Percentiles rank a stretch among this genome's conserved stretches.
Conservation (phyloP, 768 basidiomycete genomes). For the Hemileccinum impolitum region DNA sequence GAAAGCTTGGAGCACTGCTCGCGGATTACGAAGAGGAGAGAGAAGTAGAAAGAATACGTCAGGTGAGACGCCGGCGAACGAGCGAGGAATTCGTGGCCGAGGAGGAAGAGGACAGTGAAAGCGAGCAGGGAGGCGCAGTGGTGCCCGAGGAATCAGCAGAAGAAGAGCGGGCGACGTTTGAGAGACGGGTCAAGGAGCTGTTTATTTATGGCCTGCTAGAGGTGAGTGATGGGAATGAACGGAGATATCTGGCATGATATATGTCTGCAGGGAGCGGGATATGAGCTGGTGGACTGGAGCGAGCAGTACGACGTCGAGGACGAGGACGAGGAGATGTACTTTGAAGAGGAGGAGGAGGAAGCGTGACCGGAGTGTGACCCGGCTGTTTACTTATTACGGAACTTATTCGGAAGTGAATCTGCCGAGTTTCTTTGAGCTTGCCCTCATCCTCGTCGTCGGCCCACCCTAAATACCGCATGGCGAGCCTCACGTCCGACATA, state of each 20-base stretch:
- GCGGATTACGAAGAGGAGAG: constrained; percentile 78
- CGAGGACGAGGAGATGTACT: constrained; percentile 73
- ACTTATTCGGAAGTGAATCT: constrained; percentile 13
- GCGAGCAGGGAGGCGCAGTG: constrained; percentile 27
- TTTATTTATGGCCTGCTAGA: constrained; percentile 77
- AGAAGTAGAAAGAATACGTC: constrained; percentile 58
- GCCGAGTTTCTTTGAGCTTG: constrained; percentile 30
- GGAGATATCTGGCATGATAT: neutral
- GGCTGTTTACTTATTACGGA: constrained; percentile 5
- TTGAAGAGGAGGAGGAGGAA: constrained; percentile 57
- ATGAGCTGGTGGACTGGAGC: constrained; percentile 73
- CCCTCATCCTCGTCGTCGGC: constrained; percentile 39
- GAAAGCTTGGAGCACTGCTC: constrained; percentile 64
- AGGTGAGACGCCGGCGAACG: constrained; percentile 35
- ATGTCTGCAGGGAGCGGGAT: constrained; percentile 55
- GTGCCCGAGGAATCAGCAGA: constrained; percentile 44
- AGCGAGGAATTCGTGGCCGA: constrained; percentile 48
- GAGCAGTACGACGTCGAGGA: constrained; percentile 60
- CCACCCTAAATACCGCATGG: constrained; percentile 40
- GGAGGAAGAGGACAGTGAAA: constrained; percentile 65
- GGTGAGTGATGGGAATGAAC: constrained; percentile 37
- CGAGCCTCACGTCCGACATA: constrained; percentile 40
- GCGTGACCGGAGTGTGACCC: constrained; percentile 16
- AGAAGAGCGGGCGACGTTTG: constrained; percentile 50
- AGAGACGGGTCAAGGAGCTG: constrained; percentile 58